Percentiles rank a stretch among this genome's conserved stretches.
Conservation (phyloP, 257 asterid genomes). For the Forsythia suspensa region DNA sequence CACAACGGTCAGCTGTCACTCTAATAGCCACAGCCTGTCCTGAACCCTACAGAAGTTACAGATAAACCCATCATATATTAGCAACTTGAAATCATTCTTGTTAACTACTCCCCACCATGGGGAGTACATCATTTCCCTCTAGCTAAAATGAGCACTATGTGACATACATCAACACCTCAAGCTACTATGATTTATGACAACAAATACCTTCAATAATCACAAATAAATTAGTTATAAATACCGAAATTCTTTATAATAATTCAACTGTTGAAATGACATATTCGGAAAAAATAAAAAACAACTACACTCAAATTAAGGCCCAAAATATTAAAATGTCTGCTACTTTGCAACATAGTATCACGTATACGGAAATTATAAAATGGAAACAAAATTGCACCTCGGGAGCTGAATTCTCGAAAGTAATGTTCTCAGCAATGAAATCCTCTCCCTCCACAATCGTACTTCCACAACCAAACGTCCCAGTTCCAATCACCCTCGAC, state of each 20-base stretch:
- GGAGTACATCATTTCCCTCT: no score
- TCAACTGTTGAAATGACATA: neutral
- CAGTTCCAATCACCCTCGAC: constrained; percentile 87
- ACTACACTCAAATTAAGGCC: no score
- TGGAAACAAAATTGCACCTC: constrained; percentile 43
- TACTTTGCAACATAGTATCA: no score
- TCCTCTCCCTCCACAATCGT: constrained; percentile 93
- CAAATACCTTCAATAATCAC: neutral
- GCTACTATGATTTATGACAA: neutral
- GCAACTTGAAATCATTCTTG: neutral
- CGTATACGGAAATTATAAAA: neutral
- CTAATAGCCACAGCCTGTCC: constrained; percentile 97
- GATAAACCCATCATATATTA: constrained; percentile 1
- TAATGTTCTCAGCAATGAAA: constrained; percentile 90
- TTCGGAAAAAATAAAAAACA: neutral
- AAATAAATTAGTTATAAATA: neutral
- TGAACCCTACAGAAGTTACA: constrained; percentile 56
- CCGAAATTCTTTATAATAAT: neutral
- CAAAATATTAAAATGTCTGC: no score
- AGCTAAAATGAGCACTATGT: neutral
- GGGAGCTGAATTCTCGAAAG: constrained; percentile 89
- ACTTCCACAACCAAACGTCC: constrained; percentile 94
- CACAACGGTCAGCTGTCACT: constrained; percentile 92
- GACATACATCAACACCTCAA: neutral
- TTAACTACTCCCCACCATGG: no score